Base-by-base conservation (phyloP, 331 rosid species). In the Phaseolus coccineus region DNA sequence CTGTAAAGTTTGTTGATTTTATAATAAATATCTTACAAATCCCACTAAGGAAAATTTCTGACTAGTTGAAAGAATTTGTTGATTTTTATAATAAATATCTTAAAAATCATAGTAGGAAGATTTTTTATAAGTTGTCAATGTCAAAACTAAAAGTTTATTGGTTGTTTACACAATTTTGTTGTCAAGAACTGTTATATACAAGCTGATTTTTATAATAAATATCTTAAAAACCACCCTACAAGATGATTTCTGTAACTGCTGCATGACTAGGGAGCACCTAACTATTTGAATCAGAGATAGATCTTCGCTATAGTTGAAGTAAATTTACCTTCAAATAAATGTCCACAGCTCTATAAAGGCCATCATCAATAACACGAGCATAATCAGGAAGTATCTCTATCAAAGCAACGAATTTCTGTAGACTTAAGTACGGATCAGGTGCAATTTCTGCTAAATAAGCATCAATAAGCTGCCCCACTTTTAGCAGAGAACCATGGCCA, bases 391-490 rank as follows among this genome's bases (percentile, higher is more conserved):
- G 88, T 84, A 89, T 76, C 87, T 92, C 96, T n/a, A 88, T 86
- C 76, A 92, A 55, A 40, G 89, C 91, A 47, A 80, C 64, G 71
- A 94, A 92, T 61, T 92, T 94, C 35, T 71, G 86, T 30, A 87
- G 75, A 82, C 80, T 89, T 30, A 94, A 80, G 87, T 69, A 83
- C 5, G 98, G 94, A 85, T 94, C 97, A 46, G 92, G 92, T 51
- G 96, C 91, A 84, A 94, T 89, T 86, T 92, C 98, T 55, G 97
- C 98, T 33, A 94, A 87, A 86, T 87, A 94, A 65, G 94, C 87
- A 85, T 92, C 98, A 19, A 94, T 77, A 39, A 94, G 94, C 80
- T 86, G 84, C 53, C 96, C 97, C 53, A 94, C 98, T 86, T 94
- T 92, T 71, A 92, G 83, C 67, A 92, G 82, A 57, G 94, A 89